These are phyloP conservation scores for Cylindrotheca closterium DNA, from an alignment of 108 stramenopile genomes.

Conservation along the genomic window DNA sequence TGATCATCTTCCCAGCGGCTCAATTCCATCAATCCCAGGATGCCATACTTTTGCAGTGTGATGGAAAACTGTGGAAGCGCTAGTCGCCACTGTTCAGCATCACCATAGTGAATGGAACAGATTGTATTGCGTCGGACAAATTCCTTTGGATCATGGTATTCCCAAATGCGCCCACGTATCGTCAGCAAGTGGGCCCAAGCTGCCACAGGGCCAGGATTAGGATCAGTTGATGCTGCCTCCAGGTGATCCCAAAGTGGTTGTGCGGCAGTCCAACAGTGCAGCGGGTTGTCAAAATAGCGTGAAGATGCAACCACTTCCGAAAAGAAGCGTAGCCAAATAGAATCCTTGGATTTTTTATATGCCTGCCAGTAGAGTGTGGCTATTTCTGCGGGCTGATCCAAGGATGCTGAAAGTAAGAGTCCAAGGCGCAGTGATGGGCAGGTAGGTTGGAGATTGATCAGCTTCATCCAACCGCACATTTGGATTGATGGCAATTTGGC, in stretches of 20 bases:
- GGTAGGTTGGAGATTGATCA: background rate
- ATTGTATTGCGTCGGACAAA: background rate
- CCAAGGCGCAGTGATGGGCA: background rate
- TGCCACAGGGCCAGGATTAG: background rate
- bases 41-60: background rate
- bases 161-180: background rate
- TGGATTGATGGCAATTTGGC: background rate
- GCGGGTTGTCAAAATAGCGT: background rate
- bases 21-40: background rate
- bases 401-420: background rate
- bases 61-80: background rate
- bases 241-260: background rate
- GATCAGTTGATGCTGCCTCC: background rate
- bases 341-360: background rate
- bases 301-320: background rate
- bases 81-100: background rate
- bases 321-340: background rate
- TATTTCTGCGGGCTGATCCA: background rate
- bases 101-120: background rate
- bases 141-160: background rate
- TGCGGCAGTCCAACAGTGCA: background rate
- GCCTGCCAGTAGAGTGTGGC: background rate
- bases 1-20: background rate
- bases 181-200: background rate
- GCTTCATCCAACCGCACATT: background rate